phyloP scores from a whole-genome alignment of 2,329 filamentous ascomycete genomes.

The Neodidymelliopsis sp. region DNA sequence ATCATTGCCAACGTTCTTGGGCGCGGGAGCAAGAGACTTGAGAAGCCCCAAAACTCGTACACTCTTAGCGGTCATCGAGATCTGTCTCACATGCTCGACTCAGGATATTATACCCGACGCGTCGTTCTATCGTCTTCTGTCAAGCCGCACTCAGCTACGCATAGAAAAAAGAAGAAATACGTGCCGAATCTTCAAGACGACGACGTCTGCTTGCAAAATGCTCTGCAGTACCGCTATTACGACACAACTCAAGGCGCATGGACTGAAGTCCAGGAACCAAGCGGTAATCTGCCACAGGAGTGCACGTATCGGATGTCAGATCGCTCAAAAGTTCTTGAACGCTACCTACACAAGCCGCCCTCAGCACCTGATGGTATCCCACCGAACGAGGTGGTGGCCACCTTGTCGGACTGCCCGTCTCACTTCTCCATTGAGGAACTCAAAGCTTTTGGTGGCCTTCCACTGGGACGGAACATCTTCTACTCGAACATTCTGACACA shows the following conservation, averaged over 20 bases:
- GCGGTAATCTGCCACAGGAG: conserved; percentile 20
- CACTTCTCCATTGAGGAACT: conserved; percentile 63
- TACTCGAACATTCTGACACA: conserved; percentile 65
- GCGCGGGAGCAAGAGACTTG: background rate
- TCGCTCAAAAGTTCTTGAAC: conserved; percentile 46
- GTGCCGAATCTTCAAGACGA: conserved; percentile 39
- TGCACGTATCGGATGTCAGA: conserved; percentile 55
- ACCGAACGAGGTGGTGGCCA: conserved; percentile 61
- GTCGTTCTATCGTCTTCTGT: conserved; percentile 47
- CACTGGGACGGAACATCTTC: conserved; percentile 58
- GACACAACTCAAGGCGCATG: conserved; percentile 30
- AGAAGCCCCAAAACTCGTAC: conserved; percentile 4
- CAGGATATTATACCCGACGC: conserved; percentile 17
- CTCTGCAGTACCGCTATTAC: conserved; percentile 49
- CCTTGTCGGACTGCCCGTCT: conserved; percentile 52
- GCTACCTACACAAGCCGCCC: conserved; percentile 51
- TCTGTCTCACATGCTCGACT: conserved; percentile 9
- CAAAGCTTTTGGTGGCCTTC: conserved; percentile 58
- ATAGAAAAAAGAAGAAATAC: conserved; percentile 36
- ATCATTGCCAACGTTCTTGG: conserved; percentile 53
- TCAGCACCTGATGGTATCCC: conserved; percentile 31
- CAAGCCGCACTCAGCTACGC: conserved; percentile 49
- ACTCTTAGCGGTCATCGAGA: conserved; percentile 24
- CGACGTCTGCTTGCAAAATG: conserved; percentile 58
- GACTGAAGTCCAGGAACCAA: conserved; percentile 18